Evolutionary conservation across 2,329 filamentous ascomycete species (phyloP).

Genomic region (Mycosphaerella arachidis): DNA sequence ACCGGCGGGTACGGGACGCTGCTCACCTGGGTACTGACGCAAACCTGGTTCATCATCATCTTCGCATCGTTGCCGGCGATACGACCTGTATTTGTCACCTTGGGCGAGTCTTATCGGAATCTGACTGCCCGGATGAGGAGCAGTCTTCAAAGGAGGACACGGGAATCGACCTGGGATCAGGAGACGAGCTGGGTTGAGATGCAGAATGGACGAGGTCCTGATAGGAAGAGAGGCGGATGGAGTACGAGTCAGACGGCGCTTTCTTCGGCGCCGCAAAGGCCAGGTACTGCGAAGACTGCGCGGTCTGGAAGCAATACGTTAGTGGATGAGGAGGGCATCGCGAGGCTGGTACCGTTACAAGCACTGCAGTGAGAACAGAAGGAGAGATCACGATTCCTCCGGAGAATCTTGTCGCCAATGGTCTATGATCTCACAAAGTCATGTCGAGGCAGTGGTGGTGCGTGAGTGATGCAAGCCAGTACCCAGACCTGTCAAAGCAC

Average conservation of each 20-base stretch:
- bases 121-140: neutral
- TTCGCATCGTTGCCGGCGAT: conserved; percentile 18
- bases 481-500: too few relatives aligned
- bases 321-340: neutral
- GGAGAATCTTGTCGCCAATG: too few relatives aligned
- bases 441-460: too few relatives aligned
- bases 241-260: neutral
- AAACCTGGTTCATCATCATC: conserved; percentile 24
- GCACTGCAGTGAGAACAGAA: too few relatives aligned
- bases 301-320: neutral
- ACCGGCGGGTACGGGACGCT: conserved; percentile 4
- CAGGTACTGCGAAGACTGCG: neutral
- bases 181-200: neutral
- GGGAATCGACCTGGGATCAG: neutral
- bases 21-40: conserved; percentile 11
- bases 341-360: neutral
- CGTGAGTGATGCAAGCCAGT: too few relatives aligned
- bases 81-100: conserved; percentile 11
- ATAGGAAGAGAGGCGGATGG: neutral
- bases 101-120: neutral
- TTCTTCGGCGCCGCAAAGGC: neutral
- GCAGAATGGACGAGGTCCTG: neutral
- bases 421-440: too few relatives aligned
- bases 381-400: too few relatives aligned
- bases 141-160: neutral